Evolutionary conservation across 805 yeast genomes (phyloP), one percentile per base, ranked within the genome.

Genomic region (Ogataea haglerorum): DNA sequence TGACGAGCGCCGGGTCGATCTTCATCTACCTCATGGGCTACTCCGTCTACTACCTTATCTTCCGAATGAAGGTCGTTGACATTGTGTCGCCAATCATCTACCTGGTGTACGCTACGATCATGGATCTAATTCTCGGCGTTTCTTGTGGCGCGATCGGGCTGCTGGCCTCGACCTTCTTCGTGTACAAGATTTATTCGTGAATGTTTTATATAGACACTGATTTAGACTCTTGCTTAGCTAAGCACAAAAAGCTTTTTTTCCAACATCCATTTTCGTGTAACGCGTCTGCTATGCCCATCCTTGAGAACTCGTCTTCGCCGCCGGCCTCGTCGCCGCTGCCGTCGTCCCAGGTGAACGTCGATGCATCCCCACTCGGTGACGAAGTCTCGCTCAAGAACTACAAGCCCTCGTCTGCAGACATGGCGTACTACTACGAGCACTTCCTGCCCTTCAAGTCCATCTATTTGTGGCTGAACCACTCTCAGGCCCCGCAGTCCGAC

Each of bases 391-490:
- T 29, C 28, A 19, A 26, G 18, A 34, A 34, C 17, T 55, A 58
- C 34, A 60, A 57, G 39, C 66, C 68, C 7, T 70, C 79, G 2
- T 61, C 69, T 13, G 75, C 83, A 7, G 90, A 85, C 55, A 83
- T 85, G 88, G 65, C 66, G 9, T 79, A 75, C 54, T 86, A 80
- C 61, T 87, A 87, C 57, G 78, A 78, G 47, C 63, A 79, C 18
- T 63, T 85, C 28, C 73, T 86, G 30, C 97, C 97, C 4, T 87
- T 85, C 67, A 73, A 80, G 48, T 72, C 78, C 26, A 68, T 90
- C n/a, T 90, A 82, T 64, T 82, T 77, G 47, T 91, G 98, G 98
- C 68, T 91, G 36, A 85, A 81, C 58, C 98, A 90, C 60, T 80
- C 95, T 3, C 86, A 83, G 2, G 77, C 75, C 32, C 83, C 93